A percentile compares a stretch with the other conserved stretches of the same genome.
phyloP scores from a whole-genome alignment of 805 yeast species.

The Barnettozyma vustinii region DNA sequence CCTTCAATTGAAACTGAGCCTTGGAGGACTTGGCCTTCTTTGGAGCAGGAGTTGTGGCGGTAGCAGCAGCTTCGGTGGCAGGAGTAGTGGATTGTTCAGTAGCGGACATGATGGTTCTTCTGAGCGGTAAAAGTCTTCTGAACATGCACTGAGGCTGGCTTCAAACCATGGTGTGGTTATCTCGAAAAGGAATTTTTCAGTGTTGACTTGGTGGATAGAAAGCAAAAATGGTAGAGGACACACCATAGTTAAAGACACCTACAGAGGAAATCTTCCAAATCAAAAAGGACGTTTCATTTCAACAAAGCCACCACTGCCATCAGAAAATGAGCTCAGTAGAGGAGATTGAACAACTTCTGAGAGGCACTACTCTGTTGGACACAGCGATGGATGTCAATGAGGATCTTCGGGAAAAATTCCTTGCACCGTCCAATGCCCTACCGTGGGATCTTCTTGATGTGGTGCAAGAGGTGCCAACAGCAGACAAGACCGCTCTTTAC shows the following conservation, averaged over 20 bases:
- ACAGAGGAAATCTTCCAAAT: neutral
- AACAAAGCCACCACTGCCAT: neutral
- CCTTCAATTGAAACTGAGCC: conserved; percentile 69
- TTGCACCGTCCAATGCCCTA: conserved; percentile 59
- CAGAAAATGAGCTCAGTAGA: neutral
- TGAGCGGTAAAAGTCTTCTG: conserved; percentile 5
- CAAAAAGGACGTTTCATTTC: too few species aligned
- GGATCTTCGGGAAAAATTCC: conserved; percentile 35
- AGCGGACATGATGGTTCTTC: conserved; percentile 11
- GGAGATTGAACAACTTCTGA: conserved; percentile 4
- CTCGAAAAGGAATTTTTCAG: neutral
- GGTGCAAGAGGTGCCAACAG: conserved; percentile 52
- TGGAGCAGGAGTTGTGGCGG: conserved; percentile 3
- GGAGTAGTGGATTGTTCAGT: conserved; percentile 1
- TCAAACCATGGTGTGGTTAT: neutral
- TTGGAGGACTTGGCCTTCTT: conserved; percentile 37
- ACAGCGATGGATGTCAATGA: conserved; percentile 9
- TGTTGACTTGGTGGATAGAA: neutral
- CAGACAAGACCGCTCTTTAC: conserved; percentile 20
- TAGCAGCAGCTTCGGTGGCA: conserved; percentile 5
- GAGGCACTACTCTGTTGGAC: conserved; percentile 3
- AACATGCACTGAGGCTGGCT: conserved; percentile 5
- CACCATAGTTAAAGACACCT: neutral
- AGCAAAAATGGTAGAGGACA: neutral
- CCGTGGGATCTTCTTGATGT: conserved; percentile 68